These are phyloP conservation scores for Lathyrus sativus DNA, from an alignment of 306 rosid species.

Conservation along the genomic window DNA sequence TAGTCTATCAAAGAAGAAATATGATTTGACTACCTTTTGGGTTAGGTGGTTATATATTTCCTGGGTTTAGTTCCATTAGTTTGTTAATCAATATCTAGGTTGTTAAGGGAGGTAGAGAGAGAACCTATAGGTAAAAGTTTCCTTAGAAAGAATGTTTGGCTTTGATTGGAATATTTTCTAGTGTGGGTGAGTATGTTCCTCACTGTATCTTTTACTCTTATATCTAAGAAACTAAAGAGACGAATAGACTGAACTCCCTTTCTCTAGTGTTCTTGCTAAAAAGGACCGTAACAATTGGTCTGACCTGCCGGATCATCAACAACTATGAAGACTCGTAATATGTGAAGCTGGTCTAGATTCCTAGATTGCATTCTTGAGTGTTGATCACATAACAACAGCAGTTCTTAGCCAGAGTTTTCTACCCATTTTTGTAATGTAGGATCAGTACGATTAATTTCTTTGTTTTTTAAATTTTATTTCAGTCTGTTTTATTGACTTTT, in stretches of 20 bases:
- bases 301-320: no score
- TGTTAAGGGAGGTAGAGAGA: background rate
- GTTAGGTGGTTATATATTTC: background rate
- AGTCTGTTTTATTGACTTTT: background rate
- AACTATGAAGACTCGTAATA: background rate
- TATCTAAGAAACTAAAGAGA: background rate
- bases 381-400: background rate
- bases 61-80: background rate
- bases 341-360: background rate
- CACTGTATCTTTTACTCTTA: background rate
- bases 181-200: background rate
- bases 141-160: background rate
- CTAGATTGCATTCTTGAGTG: slow-evolving; percentile 5
- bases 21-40: background rate
- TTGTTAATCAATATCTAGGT: background rate
- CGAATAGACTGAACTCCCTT: background rate
- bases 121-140: background rate
- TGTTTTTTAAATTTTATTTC: background rate
- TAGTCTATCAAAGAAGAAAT: background rate
- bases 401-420: slow-evolving; percentile 1
- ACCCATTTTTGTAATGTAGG: background rate
- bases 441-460: background rate
- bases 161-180: background rate
- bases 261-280: background rate
- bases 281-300: background rate